Evolutionary conservation across 176 grass and related monocot species (phyloP).

Genomic region (Alloteropsis semialata): DNA sequence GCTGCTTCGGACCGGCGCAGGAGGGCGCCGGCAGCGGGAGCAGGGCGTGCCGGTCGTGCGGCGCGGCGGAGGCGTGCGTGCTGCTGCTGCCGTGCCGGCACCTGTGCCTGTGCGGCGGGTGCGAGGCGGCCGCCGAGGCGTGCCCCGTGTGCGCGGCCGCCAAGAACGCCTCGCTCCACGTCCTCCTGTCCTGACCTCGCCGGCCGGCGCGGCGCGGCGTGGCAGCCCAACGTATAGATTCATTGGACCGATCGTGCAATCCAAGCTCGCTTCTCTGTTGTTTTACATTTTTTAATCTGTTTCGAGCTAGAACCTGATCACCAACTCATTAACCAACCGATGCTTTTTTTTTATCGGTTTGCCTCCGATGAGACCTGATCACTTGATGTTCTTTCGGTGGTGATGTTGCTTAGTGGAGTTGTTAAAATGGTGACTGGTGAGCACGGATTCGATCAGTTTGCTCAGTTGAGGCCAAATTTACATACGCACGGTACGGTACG

Average conservation of each 20-base stretch:
- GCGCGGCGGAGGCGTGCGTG: slow-evolving; percentile 47
- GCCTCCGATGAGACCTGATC: too few species aligned
- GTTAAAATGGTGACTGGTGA: background rate
- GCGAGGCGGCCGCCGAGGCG: background rate
- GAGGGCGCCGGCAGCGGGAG: background rate
- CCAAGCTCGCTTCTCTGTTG: background rate
- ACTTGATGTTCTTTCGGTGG: background rate
- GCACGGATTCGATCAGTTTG: background rate
- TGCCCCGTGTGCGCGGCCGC: slow-evolving; percentile 20
- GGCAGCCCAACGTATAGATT: background rate
- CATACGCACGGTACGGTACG: too few species aligned
- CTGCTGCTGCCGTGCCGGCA: slow-evolving; percentile 72
- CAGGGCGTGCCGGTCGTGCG: slow-evolving; percentile 42
- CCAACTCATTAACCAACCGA: background rate
- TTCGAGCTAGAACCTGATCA: background rate
- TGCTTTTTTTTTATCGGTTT: background rate
- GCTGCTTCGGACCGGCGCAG: slow-evolving; percentile 35
- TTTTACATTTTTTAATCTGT: background rate
- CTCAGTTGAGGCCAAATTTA: too few species aligned
- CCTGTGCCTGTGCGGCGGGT: slow-evolving; percentile 51
- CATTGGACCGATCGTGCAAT: background rate
- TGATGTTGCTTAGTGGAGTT: background rate
- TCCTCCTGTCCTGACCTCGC: background rate
- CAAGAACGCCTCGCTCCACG: slow-evolving; percentile 22
- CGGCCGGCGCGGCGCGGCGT: background rate